These are phyloP conservation scores for Mucor circinelloides DNA, from an alignment of 371 early-diverging fungal genomes.

Conservation along the genomic window DNA sequence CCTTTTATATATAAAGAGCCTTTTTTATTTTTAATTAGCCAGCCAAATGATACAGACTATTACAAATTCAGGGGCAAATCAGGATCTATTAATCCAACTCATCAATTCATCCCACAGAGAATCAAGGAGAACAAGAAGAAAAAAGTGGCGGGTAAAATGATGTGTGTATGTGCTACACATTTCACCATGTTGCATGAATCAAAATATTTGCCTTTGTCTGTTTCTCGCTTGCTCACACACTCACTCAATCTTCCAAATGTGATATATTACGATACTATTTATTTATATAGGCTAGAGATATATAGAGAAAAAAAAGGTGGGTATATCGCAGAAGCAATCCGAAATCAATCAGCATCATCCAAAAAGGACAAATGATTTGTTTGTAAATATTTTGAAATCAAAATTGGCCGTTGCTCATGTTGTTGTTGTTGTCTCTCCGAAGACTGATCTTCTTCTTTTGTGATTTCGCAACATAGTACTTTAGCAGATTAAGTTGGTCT, in stretches of 20 bases:
- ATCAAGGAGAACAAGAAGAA: neutral
- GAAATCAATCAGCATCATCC: neutral
- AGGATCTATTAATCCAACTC: neutral
- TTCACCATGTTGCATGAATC: neutral
- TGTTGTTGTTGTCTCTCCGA: constrained; percentile 26
- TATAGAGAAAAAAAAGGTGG: neutral
- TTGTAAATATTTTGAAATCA: constrained; percentile 8
- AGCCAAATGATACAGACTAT: neutral
- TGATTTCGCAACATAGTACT: constrained; percentile 48
- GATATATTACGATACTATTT: neutral
- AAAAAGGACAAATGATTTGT: constrained; percentile 23
- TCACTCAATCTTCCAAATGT: neutral
- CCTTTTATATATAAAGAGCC: constrained; percentile 12
- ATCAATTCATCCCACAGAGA: neutral
- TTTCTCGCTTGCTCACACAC: neutral
- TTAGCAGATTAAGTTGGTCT: constrained; percentile 47
- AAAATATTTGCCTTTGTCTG: neutral
- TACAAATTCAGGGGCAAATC: neutral
- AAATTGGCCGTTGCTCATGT: constrained; percentile 20
- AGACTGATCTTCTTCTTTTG: constrained; percentile 42
- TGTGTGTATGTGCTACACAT: neutral
- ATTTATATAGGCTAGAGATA: neutral
- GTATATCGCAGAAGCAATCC: neutral
- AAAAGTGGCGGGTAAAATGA: neutral
- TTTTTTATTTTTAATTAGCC: neutral